Evolutionary conservation across 73 alveolate species (phyloP), one percentile per base, ranked within the genome.

Genomic region (Loxodes magnus): DNA sequence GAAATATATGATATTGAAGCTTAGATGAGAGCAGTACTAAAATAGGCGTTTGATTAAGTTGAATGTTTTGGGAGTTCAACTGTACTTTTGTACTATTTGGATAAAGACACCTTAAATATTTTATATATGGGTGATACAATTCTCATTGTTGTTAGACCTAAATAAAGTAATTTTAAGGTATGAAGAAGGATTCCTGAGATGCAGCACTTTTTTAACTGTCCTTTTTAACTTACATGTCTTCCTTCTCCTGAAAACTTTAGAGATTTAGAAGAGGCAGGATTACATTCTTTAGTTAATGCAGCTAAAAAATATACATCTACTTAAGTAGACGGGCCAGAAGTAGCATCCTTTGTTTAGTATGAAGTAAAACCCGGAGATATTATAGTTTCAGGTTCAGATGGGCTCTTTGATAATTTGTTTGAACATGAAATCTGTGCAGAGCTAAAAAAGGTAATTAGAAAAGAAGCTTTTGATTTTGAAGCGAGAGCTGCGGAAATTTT

Each of bases 51-150:
- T 20, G 58, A 29, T 27, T 27, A n/a, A 49, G 14, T 51, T 62
- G 34, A 53, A 34, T 2, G 67, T 43, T 6, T 33, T 43, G 39
- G 87, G 81, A 19, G 35, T 61, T 3, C 79, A 2, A 73, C 87
- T 0, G 77, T 66, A 2, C n/a, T 38, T 14, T 17, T 66, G n/a
- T 3, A 57, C 58, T 0, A 48, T 56, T 35, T 16, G 81, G 3
- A 48, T 55, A 17, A 21, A 66, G 2, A 38, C 51, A 38, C 25
- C 3, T 53, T 73, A 10, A 30, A 29, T 19, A 29, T 52, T 2
- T 56, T 76, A n/a, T 63, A 65, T 22, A 26, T 73, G 16, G 87
- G 87, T 3, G 87, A 73, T 58, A 43, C 77, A 1, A 59, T 67
- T n/a, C 48, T 43, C 15, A 35, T 73, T 33, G 34, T 66, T 0